Base-by-base conservation (phyloP, 164 flowering plant genomes). In the Vitis amurensis region DNA sequence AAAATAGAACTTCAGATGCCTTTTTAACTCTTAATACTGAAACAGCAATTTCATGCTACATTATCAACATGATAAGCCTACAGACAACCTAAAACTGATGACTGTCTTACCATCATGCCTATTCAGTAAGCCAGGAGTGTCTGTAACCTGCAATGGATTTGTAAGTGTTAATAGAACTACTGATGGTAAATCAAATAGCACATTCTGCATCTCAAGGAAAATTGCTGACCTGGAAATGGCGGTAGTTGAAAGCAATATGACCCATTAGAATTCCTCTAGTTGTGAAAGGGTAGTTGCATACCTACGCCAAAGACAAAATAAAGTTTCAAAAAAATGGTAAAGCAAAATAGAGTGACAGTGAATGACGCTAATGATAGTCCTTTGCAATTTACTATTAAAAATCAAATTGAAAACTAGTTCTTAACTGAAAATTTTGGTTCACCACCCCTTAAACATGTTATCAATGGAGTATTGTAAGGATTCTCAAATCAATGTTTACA, bases 221-320 rank as follows among this genome's bases (percentile, higher is more conserved):
- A 72, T 31, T 8, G 57, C 31, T 61, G n/a, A 89, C 98, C 97
- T 93, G 99, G 75, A 90, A 95, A 63, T 77, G 77, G 76, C 90
- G 85, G 73, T 79, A 91, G 77, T 87, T 85, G 17, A 87, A 44
- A 57, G 69, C 68, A 19, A 93, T 89, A 74, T 93, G 99, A 49
- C 98, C 99, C 99, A 95, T 95, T 64, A 95, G 79, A 71, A 95
- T 95, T 70, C 99, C 99, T 82, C 99, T 83, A 30, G 99, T 95
- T 12, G 98, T 93, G 81, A 95, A 95, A 70, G 99, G 99, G 66
- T 95, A 95, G 78, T 93, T 90, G 85, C 99, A 92, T 48, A 92
- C 77, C 99, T 95, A 81, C 29, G 50, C 8, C 31, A 69, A 44
- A 51, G 27, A 70, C 63, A 70, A n/a, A 15, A 68, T n/a, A 29